Base-by-base conservation (phyloP, 768 basidiomycete species). In the Hypsizygus marmoreus region DNA sequence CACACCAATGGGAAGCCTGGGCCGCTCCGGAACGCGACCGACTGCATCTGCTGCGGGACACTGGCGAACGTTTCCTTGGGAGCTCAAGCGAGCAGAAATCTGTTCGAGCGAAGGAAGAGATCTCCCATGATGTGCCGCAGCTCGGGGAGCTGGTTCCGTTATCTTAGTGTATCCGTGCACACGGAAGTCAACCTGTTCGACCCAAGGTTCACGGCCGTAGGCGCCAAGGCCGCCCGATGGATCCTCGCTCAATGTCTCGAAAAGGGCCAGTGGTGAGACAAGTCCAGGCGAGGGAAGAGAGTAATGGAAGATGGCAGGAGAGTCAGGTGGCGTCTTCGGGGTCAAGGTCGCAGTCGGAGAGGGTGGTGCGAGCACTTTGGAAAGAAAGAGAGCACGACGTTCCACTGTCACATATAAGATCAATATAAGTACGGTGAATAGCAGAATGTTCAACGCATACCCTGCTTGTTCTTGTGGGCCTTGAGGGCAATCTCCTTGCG, bases 401-500 rank as follows among this genome's bases (percentile, higher is more conserved):
- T 87, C 85, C 55, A 77, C 86, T 89, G 57, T n/a, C n/a, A n/a
- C n/a, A n/a, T n/a, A n/a, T n/a, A n/a, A n/a, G n/a, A n/a, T n/a
- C 12, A 42, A 42, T 6, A 42, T 29, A 7, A 2, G 28, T n/a
- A 25, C n/a, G 25, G 20, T 14, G 9, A 19, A 16, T n/a, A 6
- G 16, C 20, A 8, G 10, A 24, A 20, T 16, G 12, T 23, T 51
- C 23, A 41, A 6, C 20, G 73, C 78, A 55, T 62, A 91, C 90
- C 70, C 66, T 88, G 85, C 70, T 85, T 88, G 60, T 75, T 79
- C 68, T 74, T 80, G 66, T 89, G 87, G 40, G 75, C 77, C 64
- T 83, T 88, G 45, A 86, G 65, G 9, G 84, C 83, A 39, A 88
- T 80, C 66, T 90, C 84, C 66, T 82, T 88, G 53, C 85, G 81